Evolutionary conservation across 2,329 filamentous ascomycete species (phyloP), one percentile per base, ranked within the genome.

Genomic region (Pseudogymnoascus sp.): DNA sequence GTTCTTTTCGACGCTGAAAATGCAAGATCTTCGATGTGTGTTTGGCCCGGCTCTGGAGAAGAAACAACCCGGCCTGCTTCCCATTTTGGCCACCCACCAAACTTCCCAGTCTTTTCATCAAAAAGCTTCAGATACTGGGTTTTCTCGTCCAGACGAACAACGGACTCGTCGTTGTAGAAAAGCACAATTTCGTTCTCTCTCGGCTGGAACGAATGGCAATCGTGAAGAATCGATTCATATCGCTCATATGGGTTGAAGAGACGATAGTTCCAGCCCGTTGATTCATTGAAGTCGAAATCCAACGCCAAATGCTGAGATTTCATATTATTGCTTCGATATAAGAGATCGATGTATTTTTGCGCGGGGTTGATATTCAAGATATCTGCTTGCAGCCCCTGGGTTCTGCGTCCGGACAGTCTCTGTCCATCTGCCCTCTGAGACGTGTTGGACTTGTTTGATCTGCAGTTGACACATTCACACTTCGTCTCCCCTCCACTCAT

Each of bases 121-220:
- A 59, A 37, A 7, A 59, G 33, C 37, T 31, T 40, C 24, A 59
- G 33, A 11, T 37, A 59, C 26, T 59, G 57, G 31, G 57, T 59
- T 9, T 17, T 24, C 26, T 59, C 57, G 24, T 59, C 57, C 35
- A 60, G 26, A 37, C 29, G 13, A 37, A 59, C 8, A 37, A 21
- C 17, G 6, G 17, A 10, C 37, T 35, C 8, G 17, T 39, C 40
- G 17, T 10, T 60, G 40, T 60, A 62, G 17, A 62, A 60, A 26
- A 62, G 60, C 3, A 62, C 60, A 21, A 62, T 33, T 47, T 62
- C 60, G 31, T 57, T 57, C 35, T 62, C 39, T 57, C 60, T 60
- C n/a, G 60, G 60, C 17, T 60, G 29, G 31, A 60, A 62, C 4
- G 60, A 61, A 50, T 58, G 60, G 26, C 24, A 57, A 17, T 60